Percentiles rank a stretch among this genome's conserved stretches.
Conservation (phyloP, 2,329 filamentous ascomycete genomes). For the Aspergillus brasiliensis region DNA sequence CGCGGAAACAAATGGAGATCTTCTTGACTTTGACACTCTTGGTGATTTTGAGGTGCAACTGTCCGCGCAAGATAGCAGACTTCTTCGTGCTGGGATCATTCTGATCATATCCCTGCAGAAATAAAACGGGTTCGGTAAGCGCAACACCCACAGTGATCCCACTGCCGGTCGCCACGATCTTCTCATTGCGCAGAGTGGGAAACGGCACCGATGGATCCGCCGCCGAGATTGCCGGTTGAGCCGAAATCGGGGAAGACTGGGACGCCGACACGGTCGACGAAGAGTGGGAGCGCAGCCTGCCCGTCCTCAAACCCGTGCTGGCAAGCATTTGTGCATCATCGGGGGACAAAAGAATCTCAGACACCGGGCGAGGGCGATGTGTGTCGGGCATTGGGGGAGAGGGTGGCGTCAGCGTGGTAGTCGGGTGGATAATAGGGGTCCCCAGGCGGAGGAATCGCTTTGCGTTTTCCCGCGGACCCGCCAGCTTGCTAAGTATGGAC, state of each 20-base stretch:
- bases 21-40: constrained; percentile 94
- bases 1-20: constrained; percentile 81
- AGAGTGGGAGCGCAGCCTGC: constrained; percentile 32
- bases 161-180: constrained; percentile 51
- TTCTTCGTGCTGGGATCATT: constrained; percentile 59
- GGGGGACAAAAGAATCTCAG: constrained; percentile 39
- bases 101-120: constrained; percentile 52
- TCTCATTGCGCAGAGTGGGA: constrained; percentile 47
- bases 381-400: constrained; percentile 28
- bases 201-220: constrained; percentile 34
- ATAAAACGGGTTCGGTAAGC: constrained; percentile 52
- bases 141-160: constrained; percentile 51
- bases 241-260: constrained; percentile 23
- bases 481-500: constrained; percentile 44
- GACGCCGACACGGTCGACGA: constrained; percentile 30
- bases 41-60: constrained; percentile 75
- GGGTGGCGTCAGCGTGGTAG: constrained; percentile 23
- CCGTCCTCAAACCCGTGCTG: constrained; percentile 18
- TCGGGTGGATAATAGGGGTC: constrained; percentile 29
- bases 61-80: constrained; percentile 83
- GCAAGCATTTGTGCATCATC: constrained; percentile 37
- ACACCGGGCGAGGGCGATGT: constrained; percentile 34
- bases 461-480: constrained; percentile 49
- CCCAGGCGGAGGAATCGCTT: constrained; percentile 50
- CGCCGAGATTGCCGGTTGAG: constrained; percentile 22